Conservation (phyloP, 768 basidiomycete genomes). For the Hypsizygus marmoreus region DNA sequence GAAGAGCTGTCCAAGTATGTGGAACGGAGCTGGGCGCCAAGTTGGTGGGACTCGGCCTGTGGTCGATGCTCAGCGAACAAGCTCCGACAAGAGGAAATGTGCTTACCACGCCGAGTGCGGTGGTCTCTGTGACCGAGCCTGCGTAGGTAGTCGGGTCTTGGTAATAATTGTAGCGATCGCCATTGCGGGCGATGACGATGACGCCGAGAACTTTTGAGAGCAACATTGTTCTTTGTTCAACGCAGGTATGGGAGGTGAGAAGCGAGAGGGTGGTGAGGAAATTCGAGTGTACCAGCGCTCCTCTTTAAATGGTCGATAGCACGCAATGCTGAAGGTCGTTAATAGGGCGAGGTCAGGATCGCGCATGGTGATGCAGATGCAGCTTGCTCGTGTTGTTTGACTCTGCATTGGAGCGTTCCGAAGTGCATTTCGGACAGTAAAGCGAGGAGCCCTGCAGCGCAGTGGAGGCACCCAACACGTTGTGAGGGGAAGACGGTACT, state of each 20-base stretch:
- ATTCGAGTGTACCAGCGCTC: background rate
- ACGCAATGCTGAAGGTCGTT: slow-evolving; percentile 9
- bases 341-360: slow-evolving; percentile 7
- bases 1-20: slow-evolving; percentile 70
- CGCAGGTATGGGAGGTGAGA: slow-evolving; percentile 15
- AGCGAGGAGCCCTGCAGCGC: slow-evolving; percentile 4
- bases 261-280: slow-evolving; percentile 20
- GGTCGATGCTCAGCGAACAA: background rate
- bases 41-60: slow-evolving; percentile 67
- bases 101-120: slow-evolving; percentile 73
- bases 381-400: slow-evolving; percentile 6
- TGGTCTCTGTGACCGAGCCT: slow-evolving; percentile 64
- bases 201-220: slow-evolving; percentile 73
- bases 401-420: slow-evolving; percentile 4
- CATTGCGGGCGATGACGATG: slow-evolving; percentile 77
- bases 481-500: background rate
- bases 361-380: slow-evolving; percentile 15
- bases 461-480: slow-evolving; percentile 1
- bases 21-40: slow-evolving; percentile 63
- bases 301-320: slow-evolving; percentile 9
- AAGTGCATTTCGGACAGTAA: slow-evolving; percentile 1
- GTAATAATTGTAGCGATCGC: slow-evolving; percentile 68
- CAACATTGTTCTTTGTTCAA: slow-evolving; percentile 33
- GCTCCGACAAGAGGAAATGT: background rate
- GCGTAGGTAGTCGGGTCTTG: slow-evolving; percentile 74